phyloP scores from a whole-genome alignment of 2,329 filamentous ascomycete genomes.

The Lachnellula occidentalis region DNA sequence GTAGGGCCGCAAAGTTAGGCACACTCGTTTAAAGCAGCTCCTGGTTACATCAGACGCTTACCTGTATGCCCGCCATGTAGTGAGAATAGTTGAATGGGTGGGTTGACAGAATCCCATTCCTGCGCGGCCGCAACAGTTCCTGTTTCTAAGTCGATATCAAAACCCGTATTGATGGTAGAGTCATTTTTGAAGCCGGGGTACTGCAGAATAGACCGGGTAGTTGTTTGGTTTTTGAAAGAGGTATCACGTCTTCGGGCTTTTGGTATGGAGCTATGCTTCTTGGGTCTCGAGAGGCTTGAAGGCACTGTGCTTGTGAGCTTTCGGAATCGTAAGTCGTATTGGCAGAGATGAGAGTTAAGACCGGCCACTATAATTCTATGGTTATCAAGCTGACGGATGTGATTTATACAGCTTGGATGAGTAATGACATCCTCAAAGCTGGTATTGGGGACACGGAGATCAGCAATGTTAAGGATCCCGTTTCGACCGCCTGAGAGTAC shows the following conservation, averaged over 20 bases:
- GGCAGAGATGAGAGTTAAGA: slow-evolving; percentile 41
- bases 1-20: no score
- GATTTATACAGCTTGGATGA: slow-evolving; percentile 39
- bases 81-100: slow-evolving; percentile 23
- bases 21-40: not conserved
- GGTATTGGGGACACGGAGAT: slow-evolving; percentile 27
- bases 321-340: slow-evolving; percentile 52
- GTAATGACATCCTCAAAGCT: slow-evolving; percentile 20
- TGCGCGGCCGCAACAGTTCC: slow-evolving; percentile 51
- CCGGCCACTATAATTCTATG: slow-evolving; percentile 50
- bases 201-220: slow-evolving; percentile 36
- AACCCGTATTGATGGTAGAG: slow-evolving; percentile 43
- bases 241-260: not conserved
- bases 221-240: not conserved
- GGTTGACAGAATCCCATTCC: slow-evolving; percentile 12
- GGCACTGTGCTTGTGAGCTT: slow-evolving; percentile 3
- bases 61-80: slow-evolving; percentile 20
- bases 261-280: not conserved
- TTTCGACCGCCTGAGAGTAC: slow-evolving; percentile 47
- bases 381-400: slow-evolving; percentile 44
- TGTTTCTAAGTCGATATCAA: slow-evolving; percentile 43
- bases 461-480: slow-evolving; percentile 36
- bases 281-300: not conserved
- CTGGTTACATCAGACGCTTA: not conserved
- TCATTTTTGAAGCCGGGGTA: slow-evolving; percentile 48